Evolutionary conservation across 2,329 filamentous ascomycete species (phyloP).

Genomic region (Aspergillus ustus): DNA sequence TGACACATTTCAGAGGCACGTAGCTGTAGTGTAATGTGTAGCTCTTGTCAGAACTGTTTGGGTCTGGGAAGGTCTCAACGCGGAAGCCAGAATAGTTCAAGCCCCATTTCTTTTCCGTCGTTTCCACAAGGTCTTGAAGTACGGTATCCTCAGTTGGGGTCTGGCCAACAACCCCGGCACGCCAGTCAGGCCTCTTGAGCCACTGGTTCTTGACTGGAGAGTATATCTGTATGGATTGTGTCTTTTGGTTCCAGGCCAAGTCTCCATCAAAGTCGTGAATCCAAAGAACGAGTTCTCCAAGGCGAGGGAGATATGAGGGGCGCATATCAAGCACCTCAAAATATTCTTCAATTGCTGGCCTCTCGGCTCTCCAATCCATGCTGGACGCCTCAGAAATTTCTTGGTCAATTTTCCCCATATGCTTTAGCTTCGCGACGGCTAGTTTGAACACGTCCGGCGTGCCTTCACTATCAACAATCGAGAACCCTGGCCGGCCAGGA

Average conservation of each 20-base stretch:
- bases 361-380: constrained; percentile 62
- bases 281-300: constrained; percentile 64
- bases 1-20: constrained; percentile 57
- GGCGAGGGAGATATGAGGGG: constrained; percentile 57
- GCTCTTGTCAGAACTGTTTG: constrained; percentile 56
- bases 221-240: constrained; percentile 38
- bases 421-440: constrained; percentile 54
- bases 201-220: constrained; percentile 38
- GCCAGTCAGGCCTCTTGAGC: constrained; percentile 54
- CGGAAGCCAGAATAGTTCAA: constrained; percentile 60
- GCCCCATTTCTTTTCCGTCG: constrained; percentile 44
- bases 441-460: constrained; percentile 59
- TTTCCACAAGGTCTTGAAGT: constrained; percentile 52
- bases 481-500: constrained; percentile 1
- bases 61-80: constrained; percentile 60
- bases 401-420: constrained; percentile 47
- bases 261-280: constrained; percentile 40
- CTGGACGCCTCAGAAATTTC: constrained; percentile 55
- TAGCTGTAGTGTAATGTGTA: constrained; percentile 60
- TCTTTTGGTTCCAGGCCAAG: constrained; percentile 41
- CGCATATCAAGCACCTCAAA: constrained; percentile 50
- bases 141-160: constrained; percentile 49
- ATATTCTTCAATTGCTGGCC: constrained; percentile 46
- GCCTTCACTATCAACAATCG: constrained; percentile 54
- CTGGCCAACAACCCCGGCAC: constrained; percentile 62